Percentiles rank a stretch among this genome's conserved stretches.
Conservation (phyloP, 306 rosid genomes). For the Prinsepia uniflora region DNA sequence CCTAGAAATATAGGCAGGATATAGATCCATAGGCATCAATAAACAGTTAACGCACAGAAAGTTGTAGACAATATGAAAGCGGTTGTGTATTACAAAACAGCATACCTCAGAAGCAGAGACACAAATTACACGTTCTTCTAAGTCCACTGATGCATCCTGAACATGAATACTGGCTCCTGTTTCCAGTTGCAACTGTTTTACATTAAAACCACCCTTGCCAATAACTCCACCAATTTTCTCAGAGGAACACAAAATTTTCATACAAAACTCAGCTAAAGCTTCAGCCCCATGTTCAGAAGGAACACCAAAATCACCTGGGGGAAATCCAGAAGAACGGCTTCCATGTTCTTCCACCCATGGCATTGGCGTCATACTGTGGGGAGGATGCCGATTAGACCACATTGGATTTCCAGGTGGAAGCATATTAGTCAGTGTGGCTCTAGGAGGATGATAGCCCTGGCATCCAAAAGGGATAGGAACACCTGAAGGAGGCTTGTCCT, state of each 20-base stretch:
- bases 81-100: background rate
- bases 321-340: conserved; percentile 17
- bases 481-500: conserved; percentile 25
- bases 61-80: background rate
- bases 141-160: conserved; percentile 29
- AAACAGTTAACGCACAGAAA: conserved; percentile 9
- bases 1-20: background rate
- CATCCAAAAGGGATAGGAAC: conserved; percentile 24
- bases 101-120: conserved; percentile 39
- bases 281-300: conserved; percentile 25
- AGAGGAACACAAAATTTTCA: conserved; percentile 32
- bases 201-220: conserved; percentile 40
- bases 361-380: conserved; percentile 17
- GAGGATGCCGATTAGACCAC: conserved; percentile 22
- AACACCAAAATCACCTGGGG: conserved; percentile 15
- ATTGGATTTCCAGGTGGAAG: conserved; percentile 25
- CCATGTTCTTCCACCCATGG: conserved; percentile 24
- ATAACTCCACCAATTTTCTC: conserved; percentile 42
- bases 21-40: background rate
- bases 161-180: conserved; percentile 33
- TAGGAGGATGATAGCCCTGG: conserved; percentile 26
- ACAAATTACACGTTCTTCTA: conserved; percentile 32
- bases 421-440: conserved; percentile 15
- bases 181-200: conserved; percentile 36
- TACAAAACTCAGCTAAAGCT: conserved; percentile 32